Evolutionary conservation across 371 early-diverging fungal species (phyloP), one percentile per base, ranked within the genome.

Genomic region (Chytridium lagenaria): DNA sequence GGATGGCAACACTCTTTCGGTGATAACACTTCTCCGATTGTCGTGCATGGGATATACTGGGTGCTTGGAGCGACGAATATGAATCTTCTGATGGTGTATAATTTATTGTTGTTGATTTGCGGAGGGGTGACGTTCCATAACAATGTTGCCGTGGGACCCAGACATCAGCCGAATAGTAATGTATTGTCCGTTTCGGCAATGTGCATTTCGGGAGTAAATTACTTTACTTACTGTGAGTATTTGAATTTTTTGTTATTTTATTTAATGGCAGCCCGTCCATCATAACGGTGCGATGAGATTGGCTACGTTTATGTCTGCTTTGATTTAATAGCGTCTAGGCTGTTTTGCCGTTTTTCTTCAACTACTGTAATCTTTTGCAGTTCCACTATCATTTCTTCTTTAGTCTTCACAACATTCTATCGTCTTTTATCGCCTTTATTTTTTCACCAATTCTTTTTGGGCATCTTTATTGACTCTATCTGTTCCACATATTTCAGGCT

Each of bases 161-260:
- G 19, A 19, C 12, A 67, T 30, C 51, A 16, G n/a, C 37, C 33
- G 5, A 26, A 31, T 23, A 12, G 33, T 22, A 40, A 50, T 23
- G 26, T 44, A 2, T 33, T 76, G 38, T 44, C 61, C 15, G 12
- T 66, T 7, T 22, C 68, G 1, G 65, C 69, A 2, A 15, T 68
- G 12, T 50, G 38, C n/a, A 72, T 72, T 39, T 34, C 77, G 5
- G 30, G 61, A 28, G 67, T 39, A 10, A 76, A 76, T 38, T 76
- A 76, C 68, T 76, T 50, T 33, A 76, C 72, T 0, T 76, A 76
- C 55, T 76, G 77, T 61, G 5, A 37, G 61, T 61, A 33, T 16
- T 31, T 23, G n/a, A n/a, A 7, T 55, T 55, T 55, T 28, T 55
- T 55, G 10, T 31, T 37, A 33, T 61, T 61, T 26, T 52, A 5